Conservation (phyloP, 2,329 filamentous ascomycete species). For the Exophiala phaeomuriformis region DNA sequence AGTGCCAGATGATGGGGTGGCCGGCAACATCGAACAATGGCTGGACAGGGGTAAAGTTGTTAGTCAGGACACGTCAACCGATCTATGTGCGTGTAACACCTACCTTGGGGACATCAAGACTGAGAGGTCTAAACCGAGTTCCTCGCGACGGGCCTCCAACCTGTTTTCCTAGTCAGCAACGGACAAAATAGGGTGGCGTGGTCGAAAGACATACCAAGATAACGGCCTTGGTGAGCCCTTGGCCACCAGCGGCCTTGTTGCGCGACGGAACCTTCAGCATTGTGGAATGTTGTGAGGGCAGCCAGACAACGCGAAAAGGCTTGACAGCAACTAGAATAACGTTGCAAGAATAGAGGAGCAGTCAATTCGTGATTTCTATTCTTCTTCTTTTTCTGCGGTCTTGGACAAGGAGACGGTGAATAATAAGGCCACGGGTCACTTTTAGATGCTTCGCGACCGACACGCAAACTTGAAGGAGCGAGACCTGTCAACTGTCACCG, state of each 20-base stretch:
- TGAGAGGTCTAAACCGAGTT: conserved; percentile 89
- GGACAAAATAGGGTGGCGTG: conserved; percentile 20
- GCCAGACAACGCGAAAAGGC: neutral
- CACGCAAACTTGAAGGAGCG: neutral
- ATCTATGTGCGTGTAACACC: conserved; percentile 17
- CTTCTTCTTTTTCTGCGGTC: neutral
- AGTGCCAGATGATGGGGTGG: conserved; percentile 97
- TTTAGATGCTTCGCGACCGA: conserved; percentile 2
- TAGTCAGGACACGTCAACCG: neutral
- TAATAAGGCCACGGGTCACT: conserved; percentile 17
- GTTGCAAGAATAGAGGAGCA: neutral
- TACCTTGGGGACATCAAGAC: conserved; percentile 92
- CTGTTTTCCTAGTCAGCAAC: conserved; percentile 44
- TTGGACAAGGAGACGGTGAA: neutral
- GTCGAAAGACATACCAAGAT: conserved; percentile 63
- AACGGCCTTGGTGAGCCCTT: conserved; percentile 77
- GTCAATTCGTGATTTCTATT: neutral
- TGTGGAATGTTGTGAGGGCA: neutral
- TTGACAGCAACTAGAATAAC: neutral
- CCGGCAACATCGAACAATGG: conserved; percentile 97
- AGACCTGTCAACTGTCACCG: neutral
- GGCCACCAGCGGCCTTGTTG: conserved; percentile 32
- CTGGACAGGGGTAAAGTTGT: conserved; percentile 39
- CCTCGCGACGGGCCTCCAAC: conserved; percentile 93
- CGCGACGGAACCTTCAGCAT: conserved; percentile 42